Base-by-base conservation (phyloP, 2,329 filamentous ascomycete genomes). In the Mollisiaceae sp. region DNA sequence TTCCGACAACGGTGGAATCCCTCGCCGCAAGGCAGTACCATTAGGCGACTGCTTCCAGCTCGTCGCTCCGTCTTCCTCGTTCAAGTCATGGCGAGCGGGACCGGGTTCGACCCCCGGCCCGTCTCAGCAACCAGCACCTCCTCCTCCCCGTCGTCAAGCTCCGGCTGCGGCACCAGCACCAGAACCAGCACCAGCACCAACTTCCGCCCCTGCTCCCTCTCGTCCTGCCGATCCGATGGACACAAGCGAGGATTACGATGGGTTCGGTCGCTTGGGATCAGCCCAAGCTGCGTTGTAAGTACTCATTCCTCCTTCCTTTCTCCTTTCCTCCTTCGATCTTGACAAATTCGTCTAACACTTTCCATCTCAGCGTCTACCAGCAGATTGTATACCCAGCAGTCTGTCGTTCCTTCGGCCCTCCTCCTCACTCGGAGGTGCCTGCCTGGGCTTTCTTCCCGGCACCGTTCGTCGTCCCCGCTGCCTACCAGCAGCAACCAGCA, bases 281-380 rank as follows among this genome's bases (percentile, higher is more conserved):
- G 22, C 50, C 6, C 50, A 54, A 27, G 50, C 50, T 15, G 50
- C 50, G 1, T 54, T 11, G 50, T 54, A 35, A 32, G 24, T 54
- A 18, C 41, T 18, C 41, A 18, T 20, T 11, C 12, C 11, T 20
- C 24, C 22, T 20, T 27, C 11, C 22, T 11, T n/a, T n/a, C 45
- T 22, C 6, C 14, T 27, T 15, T 52, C 22, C 15, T 22, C 47
- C 5, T 52, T 12, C 47, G 11, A 14, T 52, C 18, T 15, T 4
- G 4, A 32, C 24, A 14, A 54, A 12, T 24, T 27, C 24, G 12
- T 1, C 50, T 54, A 54, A 54, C 50, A 5, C n/a, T 6, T 22
- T 50, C 24, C n/a, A 8, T 54, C 27, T 54, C 50, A 54, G 50
- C 11, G 50, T 54, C 24, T 54, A 54, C 50, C 50, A 54, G 22